A percentile compares a stretch with the other conserved stretches of the same genome.
Conservation (phyloP, 2,329 filamentous ascomycete genomes). For the Ceratocystis destructans region DNA sequence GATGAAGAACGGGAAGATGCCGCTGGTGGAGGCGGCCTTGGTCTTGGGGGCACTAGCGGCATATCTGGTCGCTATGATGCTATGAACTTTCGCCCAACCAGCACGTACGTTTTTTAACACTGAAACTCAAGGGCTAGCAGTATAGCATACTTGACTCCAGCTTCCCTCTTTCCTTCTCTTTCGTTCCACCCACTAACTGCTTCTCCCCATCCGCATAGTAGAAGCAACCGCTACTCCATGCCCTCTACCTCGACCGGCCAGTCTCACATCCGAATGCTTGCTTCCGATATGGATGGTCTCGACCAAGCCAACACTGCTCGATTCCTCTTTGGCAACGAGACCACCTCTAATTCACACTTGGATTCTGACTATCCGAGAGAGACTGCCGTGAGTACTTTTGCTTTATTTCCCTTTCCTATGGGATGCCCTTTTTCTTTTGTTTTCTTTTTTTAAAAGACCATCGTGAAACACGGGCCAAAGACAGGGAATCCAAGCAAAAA, state of each 20-base stretch:
- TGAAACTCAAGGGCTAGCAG: neutral
- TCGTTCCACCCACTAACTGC: neutral
- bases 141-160: no score
- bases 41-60: no score
- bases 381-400: slow-evolving; percentile 25
- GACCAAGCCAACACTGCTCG: slow-evolving; percentile 75
- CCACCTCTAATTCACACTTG: slow-evolving; percentile 4
- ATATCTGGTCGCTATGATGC: slow-evolving; percentile 49
- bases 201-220: neutral
- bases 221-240: slow-evolving; percentile 79
- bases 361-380: slow-evolving; percentile 29
- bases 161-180: neutral
- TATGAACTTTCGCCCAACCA: slow-evolving; percentile 58
- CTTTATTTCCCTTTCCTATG: slow-evolving; percentile 1
- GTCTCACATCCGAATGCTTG: slow-evolving; percentile 42
- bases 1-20: slow-evolving; percentile 60
- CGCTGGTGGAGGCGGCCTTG: neutral
- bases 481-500: neutral
- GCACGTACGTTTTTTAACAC: slow-evolving; percentile 51
- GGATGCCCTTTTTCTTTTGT: neutral
- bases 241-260: slow-evolving; percentile 63
- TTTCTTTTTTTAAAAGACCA: neutral
- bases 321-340: slow-evolving; percentile 72
- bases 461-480: neutral
- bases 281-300: slow-evolving; percentile 45